phyloP scores from a whole-genome alignment of 2,329 filamentous ascomycete genomes.

The Sporothrix phasma region DNA sequence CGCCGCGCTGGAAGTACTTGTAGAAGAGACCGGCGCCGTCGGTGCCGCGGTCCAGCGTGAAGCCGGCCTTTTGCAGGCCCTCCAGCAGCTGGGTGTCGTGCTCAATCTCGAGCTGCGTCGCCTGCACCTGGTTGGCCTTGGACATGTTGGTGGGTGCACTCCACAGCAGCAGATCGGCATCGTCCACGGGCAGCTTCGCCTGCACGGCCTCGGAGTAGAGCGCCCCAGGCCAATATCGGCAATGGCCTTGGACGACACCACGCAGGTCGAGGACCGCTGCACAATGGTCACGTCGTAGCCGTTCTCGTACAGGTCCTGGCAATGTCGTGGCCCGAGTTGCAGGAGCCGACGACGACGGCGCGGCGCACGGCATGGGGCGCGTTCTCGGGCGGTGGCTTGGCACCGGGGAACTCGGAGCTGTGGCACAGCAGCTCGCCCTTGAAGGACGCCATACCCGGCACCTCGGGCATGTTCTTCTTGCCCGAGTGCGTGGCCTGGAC shows the following conservation, averaged over 20 bases:
- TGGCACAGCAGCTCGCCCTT: constrained; percentile 45
- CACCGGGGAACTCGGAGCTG: constrained; percentile 40
- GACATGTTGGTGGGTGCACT: constrained; percentile 40
- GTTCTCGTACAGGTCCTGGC: constrained; percentile 48
- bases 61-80: constrained; percentile 45
- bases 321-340: constrained; percentile 51
- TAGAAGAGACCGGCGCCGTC: constrained; percentile 43
- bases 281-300: constrained; percentile 51
- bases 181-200: constrained; percentile 34
- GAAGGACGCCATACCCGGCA: constrained; percentile 46
- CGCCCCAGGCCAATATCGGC: constrained; percentile 35
- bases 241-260: constrained; percentile 39
- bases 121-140: constrained; percentile 39
- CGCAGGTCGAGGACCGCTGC: constrained; percentile 47
- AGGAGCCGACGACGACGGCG: constrained; percentile 47
- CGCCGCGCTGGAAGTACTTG: constrained; percentile 52
- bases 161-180: constrained; percentile 45
- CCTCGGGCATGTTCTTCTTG: constrained; percentile 49
- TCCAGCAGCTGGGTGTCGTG: constrained; percentile 32
- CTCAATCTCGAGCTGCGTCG: constrained; percentile 29
- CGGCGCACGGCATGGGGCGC: constrained; percentile 33
- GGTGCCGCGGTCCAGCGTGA: constrained; percentile 47
- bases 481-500: constrained; percentile 60
- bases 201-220: constrained; percentile 33
- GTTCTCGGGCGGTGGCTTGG: constrained; percentile 22